Percentiles rank a stretch among this genome's conserved stretches.
Evolutionary conservation across 129 eudicot genomes (phyloP).

Genomic region (Logfia minima): DNA sequence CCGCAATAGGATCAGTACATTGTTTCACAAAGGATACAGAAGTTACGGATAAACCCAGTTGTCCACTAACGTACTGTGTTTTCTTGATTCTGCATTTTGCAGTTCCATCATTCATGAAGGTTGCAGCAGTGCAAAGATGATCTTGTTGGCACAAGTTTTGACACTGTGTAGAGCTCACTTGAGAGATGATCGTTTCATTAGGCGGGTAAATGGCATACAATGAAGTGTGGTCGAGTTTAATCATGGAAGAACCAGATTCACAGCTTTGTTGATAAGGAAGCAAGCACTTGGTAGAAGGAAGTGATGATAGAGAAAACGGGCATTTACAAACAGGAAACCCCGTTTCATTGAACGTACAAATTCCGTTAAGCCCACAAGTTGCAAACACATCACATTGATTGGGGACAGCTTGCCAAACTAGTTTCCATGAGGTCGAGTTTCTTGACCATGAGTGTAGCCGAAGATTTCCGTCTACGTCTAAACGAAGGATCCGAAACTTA

Average conservation of each 20-base stretch:
- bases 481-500: conserved; percentile 54
- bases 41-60: conserved; percentile 38
- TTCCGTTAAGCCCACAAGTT: conserved; percentile 54
- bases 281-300: conserved; percentile 48
- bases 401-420: conserved; percentile 64
- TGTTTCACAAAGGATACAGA: conserved; percentile 53
- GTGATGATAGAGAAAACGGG: conserved; percentile 39
- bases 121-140: conserved; percentile 58
- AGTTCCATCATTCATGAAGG: conserved; percentile 55
- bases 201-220: conserved; percentile 63
- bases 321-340: conserved; percentile 54
- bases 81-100: conserved; percentile 46
- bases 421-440: conserved; percentile 50
- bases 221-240: conserved; percentile 47
- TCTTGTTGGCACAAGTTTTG: conserved; percentile 52
- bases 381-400: conserved; percentile 72
- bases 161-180: conserved; percentile 43
- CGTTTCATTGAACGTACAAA: conserved; percentile 47
- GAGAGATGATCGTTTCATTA: conserved; percentile 44
- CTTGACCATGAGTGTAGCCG: conserved; percentile 57
- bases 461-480: conserved; percentile 68
- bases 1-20: conserved; percentile 63
- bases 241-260: conserved; percentile 49
- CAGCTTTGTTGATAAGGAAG: conserved; percentile 53
- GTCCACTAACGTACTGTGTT: conserved; percentile 61